Base-by-base conservation (phyloP, 306 rosid species). In the Trifolium repens region DNA sequence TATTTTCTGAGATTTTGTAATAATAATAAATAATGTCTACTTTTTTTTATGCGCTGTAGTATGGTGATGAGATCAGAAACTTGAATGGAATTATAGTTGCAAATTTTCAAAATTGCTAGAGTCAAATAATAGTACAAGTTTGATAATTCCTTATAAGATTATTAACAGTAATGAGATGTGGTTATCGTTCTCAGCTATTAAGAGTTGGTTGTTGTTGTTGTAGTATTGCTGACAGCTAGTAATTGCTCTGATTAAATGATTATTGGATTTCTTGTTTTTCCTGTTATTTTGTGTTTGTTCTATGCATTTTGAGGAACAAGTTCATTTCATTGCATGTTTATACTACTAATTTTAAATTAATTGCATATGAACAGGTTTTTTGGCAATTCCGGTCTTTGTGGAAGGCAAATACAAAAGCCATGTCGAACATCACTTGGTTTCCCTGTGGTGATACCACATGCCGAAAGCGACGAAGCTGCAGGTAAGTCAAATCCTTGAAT, bases 401-500 rank as follows among this genome's bases (percentile, higher is more conserved):
- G 99, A 50, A 89, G 92, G 62, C 99, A 96, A 89, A 81, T 96
- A 24, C 80, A 84, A 69, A 96, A 88, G 76, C 98, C 89, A 3
- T 96, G 99, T 72, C 85, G 90, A 42, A 89, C 99, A 46, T 96
- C 99, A 57, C 73, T 96, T 39, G 99, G 99, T 61, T 96, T 92
- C 71, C 99, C 99, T 60, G 99, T 89, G 19, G 93, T 96, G 65
- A 85, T 96, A 42, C 99, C 99, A 0, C 96, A 90, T 71, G 94
- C 97, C 34, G 89, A 60, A 67, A 96, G 99, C 58, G 94, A 96
- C 75, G 91, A 90, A 87, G 92, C 92, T 46, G 79, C 89, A 85
- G 98, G 99, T 78, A 89, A 83, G 87, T 91, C 77, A 60, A 37
- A 49, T 43, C 49, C 59, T 35, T 43, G 3, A 15, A 53, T 81